Conservation (phyloP, 495 filamentous ascomycete species). For the Penicillium paxilli region DNA sequence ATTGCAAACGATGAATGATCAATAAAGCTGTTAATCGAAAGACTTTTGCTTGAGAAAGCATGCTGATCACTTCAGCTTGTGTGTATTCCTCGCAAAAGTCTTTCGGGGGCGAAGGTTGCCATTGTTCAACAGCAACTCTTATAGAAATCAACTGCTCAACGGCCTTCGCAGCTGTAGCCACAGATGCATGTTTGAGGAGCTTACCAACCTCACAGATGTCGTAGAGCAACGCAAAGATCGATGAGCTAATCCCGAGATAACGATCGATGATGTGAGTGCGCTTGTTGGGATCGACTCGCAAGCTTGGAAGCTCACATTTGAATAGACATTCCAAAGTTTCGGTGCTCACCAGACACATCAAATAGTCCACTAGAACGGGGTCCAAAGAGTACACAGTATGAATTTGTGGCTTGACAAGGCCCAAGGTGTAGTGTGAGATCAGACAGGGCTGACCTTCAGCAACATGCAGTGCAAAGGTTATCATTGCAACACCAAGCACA, state of each 20-base stretch:
- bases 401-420: constrained; percentile 11
- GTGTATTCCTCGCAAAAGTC: constrained; percentile 13
- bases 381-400: not conserved
- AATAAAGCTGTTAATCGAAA: constrained; percentile 13
- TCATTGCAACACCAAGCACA: constrained; percentile 16
- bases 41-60: constrained; percentile 15
- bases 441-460: constrained; percentile 15
- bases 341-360: constrained; percentile 22
- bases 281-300: constrained; percentile 4
- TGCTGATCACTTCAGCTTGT: constrained; percentile 6
- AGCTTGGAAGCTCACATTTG: constrained; percentile 8
- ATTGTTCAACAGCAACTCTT: constrained; percentile 2
- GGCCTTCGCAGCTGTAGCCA: not conserved
- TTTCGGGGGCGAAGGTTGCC: constrained; percentile 6
- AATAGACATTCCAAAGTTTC: constrained; percentile 21
- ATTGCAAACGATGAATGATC: constrained; percentile 13
- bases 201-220: constrained; percentile 12
- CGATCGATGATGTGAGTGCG: constrained; percentile 12
- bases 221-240: constrained; percentile 12
- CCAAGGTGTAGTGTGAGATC: constrained; percentile 17
- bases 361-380: constrained; percentile 10
- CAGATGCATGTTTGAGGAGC: not conserved
- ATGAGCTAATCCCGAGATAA: constrained; percentile 18
- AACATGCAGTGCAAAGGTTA: constrained; percentile 25
- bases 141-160: not conserved